These are phyloP conservation scores for Talaromyces sp. DNA, from an alignment of 2,329 filamentous ascomycete species.

Conservation along the genomic window DNA sequence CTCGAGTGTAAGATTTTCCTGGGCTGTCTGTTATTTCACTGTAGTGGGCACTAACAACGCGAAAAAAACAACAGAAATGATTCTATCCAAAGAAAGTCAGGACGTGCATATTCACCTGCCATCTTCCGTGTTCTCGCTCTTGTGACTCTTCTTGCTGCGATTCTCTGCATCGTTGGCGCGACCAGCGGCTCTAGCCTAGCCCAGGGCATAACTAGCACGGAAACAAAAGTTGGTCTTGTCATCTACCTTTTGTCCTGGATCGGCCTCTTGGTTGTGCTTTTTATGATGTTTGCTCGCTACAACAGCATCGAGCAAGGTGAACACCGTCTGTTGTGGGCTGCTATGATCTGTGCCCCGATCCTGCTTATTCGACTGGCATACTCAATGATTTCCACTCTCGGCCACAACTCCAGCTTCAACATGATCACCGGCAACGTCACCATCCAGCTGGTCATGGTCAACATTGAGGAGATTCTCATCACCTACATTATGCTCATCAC, in stretches of 20 bases:
- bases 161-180: slow-evolving; percentile 44
- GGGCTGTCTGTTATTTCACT: background rate
- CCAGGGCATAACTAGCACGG: slow-evolving; percentile 23
- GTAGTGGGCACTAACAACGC: background rate
- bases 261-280: slow-evolving; percentile 30
- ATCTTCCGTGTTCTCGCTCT: slow-evolving; percentile 28
- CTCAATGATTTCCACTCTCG: slow-evolving; percentile 25
- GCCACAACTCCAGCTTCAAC: slow-evolving; percentile 19
- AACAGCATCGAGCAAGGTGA: slow-evolving; percentile 23
- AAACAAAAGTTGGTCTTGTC: slow-evolving; percentile 40
- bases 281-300: slow-evolving; percentile 21
- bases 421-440: slow-evolving; percentile 19
- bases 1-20: slow-evolving; percentile 13
- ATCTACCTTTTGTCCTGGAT: slow-evolving; percentile 31
- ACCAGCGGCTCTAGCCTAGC: slow-evolving; percentile 26
- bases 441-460: slow-evolving; percentile 25
- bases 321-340: slow-evolving; percentile 23
- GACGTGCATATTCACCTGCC: slow-evolving; percentile 16
- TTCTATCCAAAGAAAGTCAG: slow-evolving; percentile 18
- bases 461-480: slow-evolving; percentile 27
- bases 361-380: slow-evolving; percentile 28
- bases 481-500: slow-evolving; percentile 23
- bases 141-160: slow-evolving; percentile 27
- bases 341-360: slow-evolving; percentile 24
- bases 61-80: slow-evolving; percentile 15